Evolutionary conservation across 805 yeast genomes (phyloP).

Genomic region (Pichia cephalocereana): DNA sequence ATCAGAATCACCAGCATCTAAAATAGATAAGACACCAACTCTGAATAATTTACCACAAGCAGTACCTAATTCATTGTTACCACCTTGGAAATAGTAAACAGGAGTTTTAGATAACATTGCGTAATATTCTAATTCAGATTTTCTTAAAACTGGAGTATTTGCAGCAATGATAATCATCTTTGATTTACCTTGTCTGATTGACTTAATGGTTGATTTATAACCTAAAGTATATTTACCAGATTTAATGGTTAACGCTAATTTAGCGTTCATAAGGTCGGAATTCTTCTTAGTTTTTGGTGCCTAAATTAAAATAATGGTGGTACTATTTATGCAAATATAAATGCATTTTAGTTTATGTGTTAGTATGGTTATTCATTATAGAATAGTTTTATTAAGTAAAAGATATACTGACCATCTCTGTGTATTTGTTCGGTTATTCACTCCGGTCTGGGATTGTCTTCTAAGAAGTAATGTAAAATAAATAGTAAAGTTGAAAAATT

Average conservation of each 20-base stretch:
- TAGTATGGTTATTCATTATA: slow-evolving; percentile 25
- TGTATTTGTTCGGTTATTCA: slow-evolving; percentile 50
- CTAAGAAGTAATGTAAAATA: not conserved
- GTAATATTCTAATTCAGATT: slow-evolving; percentile 99
- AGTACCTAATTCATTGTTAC: slow-evolving; percentile 99
- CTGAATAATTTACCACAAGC: slow-evolving; percentile 99
- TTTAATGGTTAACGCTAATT: slow-evolving; percentile 95
- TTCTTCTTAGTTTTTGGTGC: slow-evolving; percentile 92
- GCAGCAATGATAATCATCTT: slow-evolving; percentile 96
- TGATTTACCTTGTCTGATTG: slow-evolving; percentile 98
- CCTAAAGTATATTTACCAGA: slow-evolving; percentile 99
- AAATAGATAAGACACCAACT: slow-evolving; percentile 92
- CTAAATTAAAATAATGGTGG: slow-evolving; percentile 28
- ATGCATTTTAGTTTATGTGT: slow-evolving; percentile 16
- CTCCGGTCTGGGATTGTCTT: slow-evolving; percentile 72
- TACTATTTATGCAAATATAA: too few species aligned
- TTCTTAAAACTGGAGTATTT: slow-evolving; percentile 99
- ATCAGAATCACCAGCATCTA: slow-evolving; percentile 99
- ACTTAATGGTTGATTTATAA: slow-evolving; percentile 97
- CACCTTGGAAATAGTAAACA: slow-evolving; percentile 99
- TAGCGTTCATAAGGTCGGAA: slow-evolving; percentile 94
- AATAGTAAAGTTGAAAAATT: too few species aligned
- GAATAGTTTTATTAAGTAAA: slow-evolving; percentile 5
- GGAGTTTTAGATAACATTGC: slow-evolving; percentile 98
- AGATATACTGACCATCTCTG: slow-evolving; percentile 94